These are phyloP conservation scores for Farysia itapuensis DNA, from an alignment of 1,284 basidiomycete genomes.

Conservation along the genomic window DNA sequence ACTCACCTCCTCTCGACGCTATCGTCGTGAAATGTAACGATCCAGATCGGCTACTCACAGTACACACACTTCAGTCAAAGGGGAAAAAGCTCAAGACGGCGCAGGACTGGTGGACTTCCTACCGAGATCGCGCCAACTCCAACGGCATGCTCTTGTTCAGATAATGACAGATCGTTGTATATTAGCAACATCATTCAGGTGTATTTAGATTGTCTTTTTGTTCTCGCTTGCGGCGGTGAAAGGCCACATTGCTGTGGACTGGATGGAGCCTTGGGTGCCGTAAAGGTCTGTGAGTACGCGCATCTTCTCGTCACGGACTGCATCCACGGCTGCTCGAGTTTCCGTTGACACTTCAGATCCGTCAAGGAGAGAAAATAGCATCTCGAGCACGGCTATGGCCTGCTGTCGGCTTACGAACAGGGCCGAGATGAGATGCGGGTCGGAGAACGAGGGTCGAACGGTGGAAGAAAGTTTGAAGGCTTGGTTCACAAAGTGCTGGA, in stretches of 20 bases:
- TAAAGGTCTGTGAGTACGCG: background rate
- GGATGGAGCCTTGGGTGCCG: background rate
- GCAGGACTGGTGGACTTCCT: slow-evolving; percentile 36
- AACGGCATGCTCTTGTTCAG: background rate
- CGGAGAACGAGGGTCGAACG: slow-evolving; percentile 1
- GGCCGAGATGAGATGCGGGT: slow-evolving; percentile 4
- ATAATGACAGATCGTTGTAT: background rate
- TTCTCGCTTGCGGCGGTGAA: background rate
- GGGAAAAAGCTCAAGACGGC: slow-evolving; percentile 30
- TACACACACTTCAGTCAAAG: slow-evolving; percentile 16
- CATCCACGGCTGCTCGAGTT: no score
- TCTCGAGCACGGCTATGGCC: slow-evolving; percentile 1
- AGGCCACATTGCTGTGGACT: background rate
- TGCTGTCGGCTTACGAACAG: background rate
- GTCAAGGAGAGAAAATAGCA: background rate
- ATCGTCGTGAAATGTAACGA: slow-evolving; percentile 9
- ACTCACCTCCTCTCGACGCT: slow-evolving; percentile 2
- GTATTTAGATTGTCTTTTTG: background rate
- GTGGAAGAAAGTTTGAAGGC: slow-evolving; percentile 3
- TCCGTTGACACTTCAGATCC: background rate
- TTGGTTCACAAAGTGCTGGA: slow-evolving; percentile 20
- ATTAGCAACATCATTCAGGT: no score
- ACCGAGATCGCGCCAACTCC: slow-evolving; percentile 25
- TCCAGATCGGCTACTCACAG: background rate
- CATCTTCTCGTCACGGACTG: background rate